Evolutionary conservation across 805 yeast species (phyloP).

Genomic region (Brettanomyces anomalus): DNA sequence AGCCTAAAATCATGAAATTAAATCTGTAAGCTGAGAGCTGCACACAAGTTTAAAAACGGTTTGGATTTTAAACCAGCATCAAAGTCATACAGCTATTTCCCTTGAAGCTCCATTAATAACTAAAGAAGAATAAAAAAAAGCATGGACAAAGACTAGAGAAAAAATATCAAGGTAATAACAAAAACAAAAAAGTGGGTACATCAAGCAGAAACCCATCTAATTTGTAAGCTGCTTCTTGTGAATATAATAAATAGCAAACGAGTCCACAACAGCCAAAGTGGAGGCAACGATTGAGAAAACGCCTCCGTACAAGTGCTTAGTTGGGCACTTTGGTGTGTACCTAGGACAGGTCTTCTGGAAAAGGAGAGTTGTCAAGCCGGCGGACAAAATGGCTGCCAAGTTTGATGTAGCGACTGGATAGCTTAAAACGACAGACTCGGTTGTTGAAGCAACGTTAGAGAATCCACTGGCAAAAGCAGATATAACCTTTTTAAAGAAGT

Average conservation of each 20-base stretch:
- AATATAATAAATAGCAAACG: slow-evolving; percentile 1
- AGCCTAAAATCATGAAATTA: too few species aligned
- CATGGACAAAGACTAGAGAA: neutral
- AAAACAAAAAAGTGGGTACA: neutral
- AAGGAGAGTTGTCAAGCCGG: slow-evolving; percentile 2
- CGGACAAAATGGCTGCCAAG: slow-evolving; percentile 5
- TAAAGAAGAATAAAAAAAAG: too few species aligned
- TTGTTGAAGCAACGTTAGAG: slow-evolving; percentile 7
- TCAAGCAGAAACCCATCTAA: neutral
- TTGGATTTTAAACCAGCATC: too few species aligned
- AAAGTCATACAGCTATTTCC: too few species aligned
- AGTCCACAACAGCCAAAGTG: slow-evolving; percentile 3
- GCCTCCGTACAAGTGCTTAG: slow-evolving; percentile 1
- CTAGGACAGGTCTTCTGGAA: neutral
- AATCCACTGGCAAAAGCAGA: slow-evolving; percentile 7
- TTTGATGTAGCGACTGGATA: slow-evolving; percentile 18
- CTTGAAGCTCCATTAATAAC: too few species aligned
- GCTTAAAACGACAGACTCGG: slow-evolving; percentile 10
- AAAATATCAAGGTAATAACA: neutral
- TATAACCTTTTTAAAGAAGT: slow-evolving; percentile 10
- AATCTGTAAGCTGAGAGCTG: too few species aligned
- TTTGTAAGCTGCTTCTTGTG: neutral
- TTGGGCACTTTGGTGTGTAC: neutral
- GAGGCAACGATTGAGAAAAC: neutral
- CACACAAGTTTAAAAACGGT: too few species aligned